Base-by-base conservation (phyloP, 2,329 filamentous ascomycete species). In the Aspergillus tanneri region DNA sequence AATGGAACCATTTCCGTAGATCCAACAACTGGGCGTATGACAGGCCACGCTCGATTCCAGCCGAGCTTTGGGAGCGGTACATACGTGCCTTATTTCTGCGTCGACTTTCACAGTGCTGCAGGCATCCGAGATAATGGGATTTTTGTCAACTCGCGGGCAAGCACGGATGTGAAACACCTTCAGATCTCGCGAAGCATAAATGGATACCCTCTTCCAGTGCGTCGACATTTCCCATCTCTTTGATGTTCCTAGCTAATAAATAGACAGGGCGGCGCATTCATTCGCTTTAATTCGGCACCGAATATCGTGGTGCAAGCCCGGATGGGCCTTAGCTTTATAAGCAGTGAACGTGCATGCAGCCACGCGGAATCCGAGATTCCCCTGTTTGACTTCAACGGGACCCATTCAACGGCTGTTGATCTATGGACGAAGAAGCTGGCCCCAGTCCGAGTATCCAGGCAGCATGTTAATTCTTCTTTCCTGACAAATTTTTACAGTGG, bases 271-370 rank as follows among this genome's bases (percentile, higher is more conserved):
- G 85, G 85, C 10, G 85, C 80, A 0, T 88, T 84, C 67, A 75
- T 84, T 24, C 77, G 82, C 22, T 87, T 87, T 61, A 64, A 78
- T 12, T 69, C 76, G n/a, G 68, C 72, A 0, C 61, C 62, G 0
- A 63, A 75, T 39, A 70, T 74, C 3, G 77, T 79, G 2, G 76
- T 89, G 10, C 68, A 78, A 8, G 84, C 79, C n/a, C 78, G 86
- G 27, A 81, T 87, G 6, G 85, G 84, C 0, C 67, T 87, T 8
- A 88, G 85, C 56, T 86, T 87, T 65, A 82, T 89, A 61, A 86
- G 83, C 61, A 69, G 72, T 2, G 74, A 78, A 1, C 78, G 84
- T 63, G 86, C 86, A 1, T 90, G 87, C 56, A 64, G 73, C 1
- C 85, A 84, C 60, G 86, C 84, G 0, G 84, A 88, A 63, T 66